Percentiles rank a stretch among this genome's conserved stretches.
phyloP scores from a whole-genome alignment of 1,284 basidiomycete species.

The Xerocomus nothofagi region DNA sequence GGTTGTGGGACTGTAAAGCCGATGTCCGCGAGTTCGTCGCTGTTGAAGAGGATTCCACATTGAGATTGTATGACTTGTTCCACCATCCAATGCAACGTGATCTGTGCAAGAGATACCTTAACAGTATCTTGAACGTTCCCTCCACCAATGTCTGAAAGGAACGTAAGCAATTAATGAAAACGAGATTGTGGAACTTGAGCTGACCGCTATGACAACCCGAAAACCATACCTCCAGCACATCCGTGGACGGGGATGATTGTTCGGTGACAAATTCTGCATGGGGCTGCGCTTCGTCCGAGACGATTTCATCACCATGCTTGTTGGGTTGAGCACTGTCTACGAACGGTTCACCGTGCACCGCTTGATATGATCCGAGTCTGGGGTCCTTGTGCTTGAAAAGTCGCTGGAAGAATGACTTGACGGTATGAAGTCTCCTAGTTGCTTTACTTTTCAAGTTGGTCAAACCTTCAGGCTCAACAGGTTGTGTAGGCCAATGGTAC shows the following conservation, averaged over 20 bases:
- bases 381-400: not conserved
- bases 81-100: constrained; percentile 76
- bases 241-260: constrained; percentile 33
- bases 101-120: constrained; percentile 49
- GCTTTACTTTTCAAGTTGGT: not conserved
- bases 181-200: constrained; percentile 12
- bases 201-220: constrained; percentile 58
- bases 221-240: constrained; percentile 68
- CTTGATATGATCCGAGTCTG: not conserved
- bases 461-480: constrained; percentile 22
- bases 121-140: constrained; percentile 50
- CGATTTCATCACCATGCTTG: not conserved
- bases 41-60: constrained; percentile 56
- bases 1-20: constrained; percentile 26
- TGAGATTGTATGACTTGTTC: constrained; percentile 47
- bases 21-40: constrained; percentile 37
- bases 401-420: not conserved
- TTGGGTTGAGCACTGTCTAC: not conserved
- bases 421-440: not conserved
- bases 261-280: constrained; percentile 14
- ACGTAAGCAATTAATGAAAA: constrained; percentile 1
- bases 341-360: not conserved
- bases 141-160: constrained; percentile 63
- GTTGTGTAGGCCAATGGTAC: constrained; percentile 44
- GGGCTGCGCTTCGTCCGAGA: not conserved